Percentiles rank a stretch among this genome's conserved stretches.
Evolutionary conservation across 306 rosid genomes (phyloP).

Genomic region (Vigna angularis): DNA sequence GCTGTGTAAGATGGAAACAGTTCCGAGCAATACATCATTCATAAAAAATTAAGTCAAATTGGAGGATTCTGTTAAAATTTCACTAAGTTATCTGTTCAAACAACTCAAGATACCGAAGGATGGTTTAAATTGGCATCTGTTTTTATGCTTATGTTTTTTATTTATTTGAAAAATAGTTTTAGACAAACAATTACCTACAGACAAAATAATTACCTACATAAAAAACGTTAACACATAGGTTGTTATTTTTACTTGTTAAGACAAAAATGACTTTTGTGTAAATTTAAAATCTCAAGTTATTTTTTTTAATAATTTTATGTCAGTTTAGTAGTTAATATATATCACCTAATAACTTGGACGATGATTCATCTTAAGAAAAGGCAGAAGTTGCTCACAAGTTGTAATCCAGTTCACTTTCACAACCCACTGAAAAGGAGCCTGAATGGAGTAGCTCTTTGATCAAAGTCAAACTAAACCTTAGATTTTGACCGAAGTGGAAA

Average conservation of each 20-base stretch:
- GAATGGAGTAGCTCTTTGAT: no score
- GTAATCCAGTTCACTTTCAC: conserved; percentile 13
- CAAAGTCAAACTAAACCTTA: conserved; percentile 17
- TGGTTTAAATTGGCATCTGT: not conserved
- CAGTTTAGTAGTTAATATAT: not conserved
- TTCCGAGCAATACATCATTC: not conserved
- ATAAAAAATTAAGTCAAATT: not conserved
- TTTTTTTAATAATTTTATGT: not conserved
- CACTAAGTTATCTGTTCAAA: not conserved
- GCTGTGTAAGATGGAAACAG: conserved; percentile 5
- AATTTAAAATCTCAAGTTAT: not conserved
- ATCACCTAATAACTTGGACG: not conserved
- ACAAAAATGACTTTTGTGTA: not conserved
- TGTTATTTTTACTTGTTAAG: not conserved
- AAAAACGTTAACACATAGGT: not conserved
- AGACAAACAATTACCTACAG: not conserved
- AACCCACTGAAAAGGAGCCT: not conserved
- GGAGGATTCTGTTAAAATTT: not conserved
- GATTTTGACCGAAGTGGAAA: conserved; percentile 31
- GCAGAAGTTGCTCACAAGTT: conserved; percentile 3
- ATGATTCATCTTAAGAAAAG: not conserved
- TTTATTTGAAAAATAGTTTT: not conserved
- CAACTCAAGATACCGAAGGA: not conserved
- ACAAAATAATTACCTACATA: no score
- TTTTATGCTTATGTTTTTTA: not conserved